Base-by-base conservation (phyloP, 768 basidiomycete genomes). In the Pleurotus tuoliensis region DNA sequence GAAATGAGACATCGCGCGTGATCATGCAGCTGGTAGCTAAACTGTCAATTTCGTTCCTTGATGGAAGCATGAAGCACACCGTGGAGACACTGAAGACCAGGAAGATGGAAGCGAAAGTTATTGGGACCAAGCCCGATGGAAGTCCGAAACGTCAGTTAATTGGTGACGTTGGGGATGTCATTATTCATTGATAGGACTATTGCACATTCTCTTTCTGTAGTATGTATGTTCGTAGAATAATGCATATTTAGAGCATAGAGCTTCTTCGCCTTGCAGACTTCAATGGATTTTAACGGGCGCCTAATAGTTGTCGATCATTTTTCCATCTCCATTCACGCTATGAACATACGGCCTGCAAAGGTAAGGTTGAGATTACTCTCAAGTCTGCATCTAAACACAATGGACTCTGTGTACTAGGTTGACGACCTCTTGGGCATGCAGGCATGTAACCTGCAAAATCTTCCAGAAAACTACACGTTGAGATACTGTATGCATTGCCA, bases 341-440 rank as follows among this genome's bases (percentile, higher is more conserved):
- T 79, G 78, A 81, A 78, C 60, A 71, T 82, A 22, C 73, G 79
- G 20, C 71, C 71, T 39, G 71, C 76, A 38, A 65, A 72, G 64
- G 78, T 77, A 69, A 25, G 68, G 46, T 15, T 16, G 24, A 56
- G n/a, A 27, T 44, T 49, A 41, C 34, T 5, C 27, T 30, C 16
- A 3, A 3, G 7, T 3, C 30, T 27, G 20, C 24, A 27, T 20
- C 20, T 20, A 2, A 53, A 57, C 48, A 52, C 53, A 27, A 41
- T 20, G 57, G 40, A 25, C 18, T 8, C 24, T 5, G 1, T 41
- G 40, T 18, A 49, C 8, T 57, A 95, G 92, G 80, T 92, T 63
- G 91, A 89, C 47, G 95, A 97, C 72, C 83, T 97, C 56, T 74
- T 83, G 64, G 93, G 92, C 16, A 98, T 98, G 95, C 95, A 98